A percentile compares a stretch with the other conserved stretches of the same genome.
These are phyloP conservation scores for Mycosphaerella arachidis DNA, from an alignment of 2,329 filamentous ascomycete species.

Conservation along the genomic window DNA sequence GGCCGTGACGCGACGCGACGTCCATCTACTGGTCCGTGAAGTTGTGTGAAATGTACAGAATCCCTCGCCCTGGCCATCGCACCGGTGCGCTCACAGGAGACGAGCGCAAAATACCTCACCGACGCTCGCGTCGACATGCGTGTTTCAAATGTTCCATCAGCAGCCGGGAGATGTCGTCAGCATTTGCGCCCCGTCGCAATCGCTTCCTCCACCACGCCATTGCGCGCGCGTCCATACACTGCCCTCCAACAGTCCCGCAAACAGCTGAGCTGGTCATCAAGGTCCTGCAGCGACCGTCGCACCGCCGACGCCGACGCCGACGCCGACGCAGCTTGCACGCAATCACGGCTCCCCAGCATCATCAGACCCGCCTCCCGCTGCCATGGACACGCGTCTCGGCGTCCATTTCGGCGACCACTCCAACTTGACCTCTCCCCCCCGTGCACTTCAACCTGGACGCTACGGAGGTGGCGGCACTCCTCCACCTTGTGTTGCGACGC, in stretches of 20 bases:
- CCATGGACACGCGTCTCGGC: not conserved
- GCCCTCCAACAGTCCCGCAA: not conserved
- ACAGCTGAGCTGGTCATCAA: too few relatives aligned
- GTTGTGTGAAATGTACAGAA: too few relatives aligned
- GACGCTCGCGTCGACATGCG: not conserved
- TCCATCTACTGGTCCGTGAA: too few relatives aligned
- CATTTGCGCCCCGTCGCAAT: too few relatives aligned
- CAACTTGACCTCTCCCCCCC: not conserved
- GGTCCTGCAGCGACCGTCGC: not conserved
- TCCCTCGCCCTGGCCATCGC: not conserved
- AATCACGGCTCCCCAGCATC: not conserved
- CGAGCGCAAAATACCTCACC: not conserved
- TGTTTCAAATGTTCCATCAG: not conserved
- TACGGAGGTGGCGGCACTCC: not conserved
- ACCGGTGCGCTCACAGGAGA: not conserved
- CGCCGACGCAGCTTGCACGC: not conserved
- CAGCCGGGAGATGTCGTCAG: not conserved
- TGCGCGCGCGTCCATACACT: not conserved
- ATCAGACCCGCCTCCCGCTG: not conserved
- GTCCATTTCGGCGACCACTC: not conserved
- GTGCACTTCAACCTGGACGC: not conserved
- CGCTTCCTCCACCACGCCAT: not conserved
- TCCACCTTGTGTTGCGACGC: not conserved
- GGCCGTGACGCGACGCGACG: too few relatives aligned
- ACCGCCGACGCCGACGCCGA: not conserved